Conservation (phyloP, 2,329 filamentous ascomycete genomes). For the Tricladium varicosporioides region DNA sequence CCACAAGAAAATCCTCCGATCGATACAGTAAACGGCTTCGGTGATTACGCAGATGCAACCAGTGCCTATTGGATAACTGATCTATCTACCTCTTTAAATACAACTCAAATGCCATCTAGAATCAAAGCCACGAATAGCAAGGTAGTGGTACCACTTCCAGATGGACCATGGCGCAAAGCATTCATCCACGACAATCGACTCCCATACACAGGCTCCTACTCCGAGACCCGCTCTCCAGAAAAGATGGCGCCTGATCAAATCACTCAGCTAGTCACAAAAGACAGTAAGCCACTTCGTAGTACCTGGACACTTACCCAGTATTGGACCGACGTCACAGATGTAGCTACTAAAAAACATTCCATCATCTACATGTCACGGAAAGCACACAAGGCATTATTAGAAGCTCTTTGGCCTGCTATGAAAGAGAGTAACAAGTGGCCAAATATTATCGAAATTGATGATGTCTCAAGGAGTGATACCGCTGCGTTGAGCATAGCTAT, state of each 20-base stretch:
- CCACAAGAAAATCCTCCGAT: neutral
- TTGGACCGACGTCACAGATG: slow-evolving; percentile 1
- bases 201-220: slow-evolving; percentile 15
- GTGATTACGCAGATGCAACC: neutral
- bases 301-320: slow-evolving; percentile 19
- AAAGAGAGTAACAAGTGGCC: slow-evolving; percentile 8
- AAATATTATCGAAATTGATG: slow-evolving; percentile 14
- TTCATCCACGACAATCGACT: slow-evolving; percentile 15
- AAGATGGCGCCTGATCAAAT: slow-evolving; percentile 15
- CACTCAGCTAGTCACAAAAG: slow-evolving; percentile 10
- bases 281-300: slow-evolving; percentile 5
- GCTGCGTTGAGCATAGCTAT: too few species aligned
- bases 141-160: neutral
- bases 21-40: slow-evolving; percentile 5
- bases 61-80: too few species aligned
- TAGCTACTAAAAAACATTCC: neutral
- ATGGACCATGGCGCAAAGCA: slow-evolving; percentile 2
- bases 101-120: neutral
- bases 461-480: neutral
- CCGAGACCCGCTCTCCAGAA: slow-evolving; percentile 9
- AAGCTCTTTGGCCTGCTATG: slow-evolving; percentile 7
- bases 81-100: neutral
- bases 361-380: slow-evolving; percentile 14
- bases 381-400: slow-evolving; percentile 3
- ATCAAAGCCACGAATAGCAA: neutral